Conservation (phyloP, 129 eudicot species). For the Silybum marianum region DNA sequence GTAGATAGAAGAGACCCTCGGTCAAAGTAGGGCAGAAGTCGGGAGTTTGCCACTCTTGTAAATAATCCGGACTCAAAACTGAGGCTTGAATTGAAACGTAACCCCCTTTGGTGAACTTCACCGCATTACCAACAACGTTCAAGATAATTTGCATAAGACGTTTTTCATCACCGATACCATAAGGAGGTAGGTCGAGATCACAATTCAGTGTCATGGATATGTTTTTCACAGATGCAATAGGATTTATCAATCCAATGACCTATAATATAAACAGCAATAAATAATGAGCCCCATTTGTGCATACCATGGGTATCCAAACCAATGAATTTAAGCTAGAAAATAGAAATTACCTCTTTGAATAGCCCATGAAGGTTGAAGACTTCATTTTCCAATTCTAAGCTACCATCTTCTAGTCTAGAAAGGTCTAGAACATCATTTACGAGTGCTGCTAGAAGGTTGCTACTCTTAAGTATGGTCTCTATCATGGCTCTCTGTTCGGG, state of each 20-base stretch:
- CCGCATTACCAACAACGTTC: slow-evolving; percentile 68
- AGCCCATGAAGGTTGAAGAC: slow-evolving; percentile 52
- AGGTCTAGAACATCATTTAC: slow-evolving; percentile 70
- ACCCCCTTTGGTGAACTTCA: slow-evolving; percentile 70
- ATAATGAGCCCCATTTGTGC: slow-evolving; percentile 1
- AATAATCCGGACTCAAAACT: slow-evolving; percentile 47
- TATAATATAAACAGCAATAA: slow-evolving; percentile 31
- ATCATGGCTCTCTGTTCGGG: slow-evolving; percentile 69
- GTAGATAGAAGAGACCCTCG: slow-evolving; percentile 52
- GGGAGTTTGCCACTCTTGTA: slow-evolving; percentile 54
- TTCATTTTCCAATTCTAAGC: slow-evolving; percentile 46
- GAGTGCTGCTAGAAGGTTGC: slow-evolving; percentile 59
- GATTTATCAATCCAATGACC: slow-evolving; percentile 54
- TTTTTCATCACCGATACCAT: slow-evolving; percentile 61
- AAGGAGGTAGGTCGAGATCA: slow-evolving; percentile 51
- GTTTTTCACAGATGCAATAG: slow-evolving; percentile 61
- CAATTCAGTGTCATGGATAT: slow-evolving; percentile 45
- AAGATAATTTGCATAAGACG: slow-evolving; percentile 59
- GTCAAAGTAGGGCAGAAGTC: slow-evolving; percentile 47
- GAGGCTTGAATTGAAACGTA: slow-evolving; percentile 58
- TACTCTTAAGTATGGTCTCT: slow-evolving; percentile 62
- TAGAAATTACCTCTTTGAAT: slow-evolving; percentile 51
- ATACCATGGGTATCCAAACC: background rate
- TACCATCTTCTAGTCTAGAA: slow-evolving; percentile 69
- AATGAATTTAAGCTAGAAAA: slow-evolving; percentile 1